Evolutionary conservation across 306 rosid genomes (phyloP).

Genomic region (Prunus padus): DNA sequence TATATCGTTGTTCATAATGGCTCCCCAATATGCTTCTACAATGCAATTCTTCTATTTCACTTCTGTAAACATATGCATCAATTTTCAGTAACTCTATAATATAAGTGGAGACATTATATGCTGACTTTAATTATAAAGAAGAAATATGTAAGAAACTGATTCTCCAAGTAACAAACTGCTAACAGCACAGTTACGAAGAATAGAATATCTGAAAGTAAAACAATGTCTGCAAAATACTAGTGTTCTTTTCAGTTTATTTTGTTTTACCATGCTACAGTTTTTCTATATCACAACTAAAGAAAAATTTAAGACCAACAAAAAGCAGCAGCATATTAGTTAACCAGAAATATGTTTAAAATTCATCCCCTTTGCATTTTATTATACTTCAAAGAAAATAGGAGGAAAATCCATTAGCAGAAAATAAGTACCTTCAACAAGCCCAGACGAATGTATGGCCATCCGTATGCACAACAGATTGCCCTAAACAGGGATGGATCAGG

Average conservation of each 20-base stretch:
- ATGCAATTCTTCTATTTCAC: not conserved
- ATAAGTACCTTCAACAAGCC: conserved; percentile 79
- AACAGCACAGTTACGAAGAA: not conserved
- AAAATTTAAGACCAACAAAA: not conserved
- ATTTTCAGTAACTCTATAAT: not conserved
- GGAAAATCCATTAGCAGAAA: conserved; percentile 6
- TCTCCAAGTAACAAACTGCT: not conserved
- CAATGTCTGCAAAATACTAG: not conserved
- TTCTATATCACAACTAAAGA: not conserved
- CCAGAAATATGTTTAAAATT: not conserved
- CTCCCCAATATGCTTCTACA: not conserved
- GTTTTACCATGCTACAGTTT: not conserved
- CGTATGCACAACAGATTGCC: conserved; percentile 84
- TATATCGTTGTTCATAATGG: not conserved
- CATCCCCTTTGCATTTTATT: not conserved
- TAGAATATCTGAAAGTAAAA: not conserved
- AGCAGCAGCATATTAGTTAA: not conserved
- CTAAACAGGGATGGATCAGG: conserved; percentile 66
- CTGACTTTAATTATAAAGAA: not conserved
- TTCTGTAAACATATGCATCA: not conserved
- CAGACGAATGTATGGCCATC: conserved; percentile 81
- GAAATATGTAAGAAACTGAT: not conserved
- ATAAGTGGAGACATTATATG: not conserved
- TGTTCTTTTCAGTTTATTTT: not conserved
- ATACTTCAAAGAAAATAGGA: conserved; percentile 20